Conservation (phyloP, 805 yeast species). For the Lipomyces starkeyi region DNA sequence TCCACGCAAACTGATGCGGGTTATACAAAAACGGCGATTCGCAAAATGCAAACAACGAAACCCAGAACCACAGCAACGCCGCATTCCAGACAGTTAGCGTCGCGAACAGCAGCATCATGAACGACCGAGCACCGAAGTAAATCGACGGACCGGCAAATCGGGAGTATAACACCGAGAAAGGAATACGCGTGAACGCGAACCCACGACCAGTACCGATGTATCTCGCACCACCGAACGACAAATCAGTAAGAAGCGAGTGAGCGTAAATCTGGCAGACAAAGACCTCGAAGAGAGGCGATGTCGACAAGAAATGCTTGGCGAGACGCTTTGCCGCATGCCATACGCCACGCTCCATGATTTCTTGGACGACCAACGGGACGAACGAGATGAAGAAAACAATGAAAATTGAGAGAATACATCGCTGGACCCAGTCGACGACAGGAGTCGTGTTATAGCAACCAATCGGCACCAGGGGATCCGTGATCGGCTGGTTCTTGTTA, state of each 20-base stretch:
- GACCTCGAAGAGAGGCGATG: constrained; percentile 92
- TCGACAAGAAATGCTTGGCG: constrained; percentile 73
- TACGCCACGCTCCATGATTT: constrained; percentile 81
- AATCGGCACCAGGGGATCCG: constrained; percentile 73
- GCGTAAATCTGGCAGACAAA: constrained; percentile 95
- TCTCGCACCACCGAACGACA: constrained; percentile 88
- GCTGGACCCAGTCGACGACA: constrained; percentile 85
- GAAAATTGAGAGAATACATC: constrained; percentile 86
- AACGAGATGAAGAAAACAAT: constrained; percentile 93
- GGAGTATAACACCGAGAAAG: constrained; percentile 74
- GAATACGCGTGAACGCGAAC: constrained; percentile 81
- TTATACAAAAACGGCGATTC: constrained; percentile 94
- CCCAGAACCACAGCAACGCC: constrained; percentile 96
- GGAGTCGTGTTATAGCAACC: constrained; percentile 90
- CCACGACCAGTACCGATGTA: constrained; percentile 95
- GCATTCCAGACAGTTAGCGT: constrained; percentile 91
- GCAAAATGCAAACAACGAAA: constrained; percentile 82
- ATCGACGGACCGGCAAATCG: constrained; percentile 78
- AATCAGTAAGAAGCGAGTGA: constrained; percentile 71
- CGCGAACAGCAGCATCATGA: constrained; percentile 75
- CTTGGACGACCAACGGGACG: constrained; percentile 86
- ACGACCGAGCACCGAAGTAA: constrained; percentile 73
- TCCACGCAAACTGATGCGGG: constrained; percentile 97
- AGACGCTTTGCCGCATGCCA: constrained; percentile 75
- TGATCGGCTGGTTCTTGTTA: constrained; percentile 68